phyloP scores from a whole-genome alignment of 2,329 filamentous ascomycete species.

The Talaromyces rugulosus region DNA sequence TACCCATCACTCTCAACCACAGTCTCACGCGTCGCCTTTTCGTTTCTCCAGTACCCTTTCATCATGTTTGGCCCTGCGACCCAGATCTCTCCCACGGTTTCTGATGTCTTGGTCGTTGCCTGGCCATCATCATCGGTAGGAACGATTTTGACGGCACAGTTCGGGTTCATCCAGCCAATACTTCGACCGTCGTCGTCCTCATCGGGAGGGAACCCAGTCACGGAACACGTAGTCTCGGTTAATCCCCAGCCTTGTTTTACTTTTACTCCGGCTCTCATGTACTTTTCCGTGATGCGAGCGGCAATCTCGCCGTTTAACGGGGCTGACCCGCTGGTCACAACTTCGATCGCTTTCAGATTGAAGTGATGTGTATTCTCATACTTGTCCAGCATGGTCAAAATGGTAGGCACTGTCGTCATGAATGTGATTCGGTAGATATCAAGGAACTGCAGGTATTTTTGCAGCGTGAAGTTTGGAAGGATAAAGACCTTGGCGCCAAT shows the following conservation, averaged over 20 bases:
- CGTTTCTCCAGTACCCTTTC: conserved; percentile 71
- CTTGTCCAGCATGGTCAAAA: background rate
- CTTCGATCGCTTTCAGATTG: background rate
- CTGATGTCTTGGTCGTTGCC: conserved; percentile 50
- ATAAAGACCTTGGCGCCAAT: conserved; percentile 2
- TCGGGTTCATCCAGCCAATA: conserved; percentile 1
- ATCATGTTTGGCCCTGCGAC: conserved; percentile 68
- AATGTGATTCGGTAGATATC: conserved; percentile 4
- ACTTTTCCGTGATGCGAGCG: background rate
- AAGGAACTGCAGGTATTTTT: background rate
- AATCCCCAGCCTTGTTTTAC: conserved; percentile 74
- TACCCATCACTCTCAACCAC: conserved; percentile 58
- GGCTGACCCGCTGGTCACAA: background rate
- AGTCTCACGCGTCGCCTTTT: conserved; percentile 60
- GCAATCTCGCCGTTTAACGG: background rate
- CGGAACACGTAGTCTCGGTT: conserved; percentile 27
- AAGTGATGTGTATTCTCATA: background rate
- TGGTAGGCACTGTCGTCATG: background rate
- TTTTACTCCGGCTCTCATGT: conserved; percentile 42
- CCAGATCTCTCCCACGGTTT: conserved; percentile 66
- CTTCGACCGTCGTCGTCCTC: background rate
- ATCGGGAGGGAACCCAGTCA: background rate
- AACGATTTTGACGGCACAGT: background rate
- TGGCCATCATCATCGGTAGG: conserved; percentile 51
- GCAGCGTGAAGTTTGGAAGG: background rate